Conservation (phyloP, 2,329 filamentous ascomycete species). For the Pyrenochaeta sp. region DNA sequence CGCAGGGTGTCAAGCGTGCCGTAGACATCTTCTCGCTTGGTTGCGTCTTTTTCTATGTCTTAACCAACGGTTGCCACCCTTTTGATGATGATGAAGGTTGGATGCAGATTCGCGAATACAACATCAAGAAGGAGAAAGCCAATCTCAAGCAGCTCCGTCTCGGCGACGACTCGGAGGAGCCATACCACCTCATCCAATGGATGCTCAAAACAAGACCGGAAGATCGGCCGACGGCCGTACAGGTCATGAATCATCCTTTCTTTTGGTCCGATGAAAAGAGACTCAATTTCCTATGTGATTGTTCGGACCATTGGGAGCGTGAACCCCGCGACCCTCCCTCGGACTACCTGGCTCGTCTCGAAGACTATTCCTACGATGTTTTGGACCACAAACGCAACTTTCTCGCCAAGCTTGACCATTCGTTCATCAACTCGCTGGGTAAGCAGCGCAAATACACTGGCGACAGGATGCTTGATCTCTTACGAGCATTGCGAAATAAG, state of each 20-base stretch:
- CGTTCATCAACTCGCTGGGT: conserved; percentile 87
- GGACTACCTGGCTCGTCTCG: conserved; percentile 66
- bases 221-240: conserved; percentile 73
- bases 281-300: conserved; percentile 91
- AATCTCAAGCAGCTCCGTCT: conserved; percentile 77
- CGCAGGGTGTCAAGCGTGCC: conserved; percentile 86
- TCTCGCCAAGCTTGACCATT: conserved; percentile 74
- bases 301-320: conserved; percentile 95
- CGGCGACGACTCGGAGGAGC: conserved; percentile 85
- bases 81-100: conserved; percentile 95
- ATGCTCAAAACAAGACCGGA: conserved; percentile 78
- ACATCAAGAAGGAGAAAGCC: conserved; percentile 90
- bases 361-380: conserved; percentile 58
- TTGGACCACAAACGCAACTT: conserved; percentile 75
- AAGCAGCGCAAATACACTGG: conserved; percentile 97
- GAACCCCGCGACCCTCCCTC: conserved; percentile 87
- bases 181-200: conserved; percentile 81
- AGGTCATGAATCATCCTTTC: conserved; percentile 92
- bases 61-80: conserved; percentile 90
- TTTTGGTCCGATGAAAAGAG: conserved; percentile 94
- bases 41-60: conserved; percentile 98
- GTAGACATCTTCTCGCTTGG: conserved; percentile 98
- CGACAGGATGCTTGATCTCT: conserved; percentile 79
- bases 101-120: conserved; percentile 84
- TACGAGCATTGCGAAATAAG: conserved; percentile 93